phyloP scores from a whole-genome alignment of 192 early-diverging fungal genomes.

The Entomortierella parvispora region DNA sequence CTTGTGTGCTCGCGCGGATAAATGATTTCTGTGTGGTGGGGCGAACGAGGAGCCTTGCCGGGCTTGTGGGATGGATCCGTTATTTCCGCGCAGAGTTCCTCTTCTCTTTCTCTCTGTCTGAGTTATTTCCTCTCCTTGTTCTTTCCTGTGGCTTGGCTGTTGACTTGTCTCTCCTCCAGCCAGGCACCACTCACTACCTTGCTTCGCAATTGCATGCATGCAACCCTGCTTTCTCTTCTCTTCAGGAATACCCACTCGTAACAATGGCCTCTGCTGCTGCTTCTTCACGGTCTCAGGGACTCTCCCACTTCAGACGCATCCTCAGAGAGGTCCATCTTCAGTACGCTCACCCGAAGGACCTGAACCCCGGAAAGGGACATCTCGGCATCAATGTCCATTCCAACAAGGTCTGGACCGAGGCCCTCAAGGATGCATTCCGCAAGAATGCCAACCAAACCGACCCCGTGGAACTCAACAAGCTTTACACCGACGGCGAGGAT shows the following conservation, averaged over 20 bases:
- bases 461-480: constrained; percentile 29
- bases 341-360: constrained; percentile 44
- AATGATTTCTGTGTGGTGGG: too few species aligned
- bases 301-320: constrained; percentile 47
- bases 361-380: constrained; percentile 25
- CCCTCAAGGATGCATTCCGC: constrained; percentile 42
- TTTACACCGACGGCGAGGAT: constrained; percentile 35
- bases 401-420: constrained; percentile 47
- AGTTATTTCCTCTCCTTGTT: neutral
- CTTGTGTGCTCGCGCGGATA: too few species aligned
- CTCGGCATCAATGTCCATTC: constrained; percentile 40
- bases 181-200: neutral
- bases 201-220: neutral
- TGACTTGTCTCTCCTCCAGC: neutral
- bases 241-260: neutral
- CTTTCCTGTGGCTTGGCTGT: neutral
- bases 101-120: neutral
- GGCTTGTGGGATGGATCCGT: neutral
- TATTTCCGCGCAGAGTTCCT: neutral
- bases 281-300: constrained; percentile 22
- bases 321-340: constrained; percentile 44
- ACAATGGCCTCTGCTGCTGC: constrained; percentile 19
- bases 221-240: neutral
- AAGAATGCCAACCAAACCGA: constrained; percentile 39
- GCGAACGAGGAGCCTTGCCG: too few species aligned